A percentile compares a stretch with the other conserved stretches of the same genome.
Conservation (phyloP, 176 grass and related monocot genomes). For the Stipa capillata region DNA sequence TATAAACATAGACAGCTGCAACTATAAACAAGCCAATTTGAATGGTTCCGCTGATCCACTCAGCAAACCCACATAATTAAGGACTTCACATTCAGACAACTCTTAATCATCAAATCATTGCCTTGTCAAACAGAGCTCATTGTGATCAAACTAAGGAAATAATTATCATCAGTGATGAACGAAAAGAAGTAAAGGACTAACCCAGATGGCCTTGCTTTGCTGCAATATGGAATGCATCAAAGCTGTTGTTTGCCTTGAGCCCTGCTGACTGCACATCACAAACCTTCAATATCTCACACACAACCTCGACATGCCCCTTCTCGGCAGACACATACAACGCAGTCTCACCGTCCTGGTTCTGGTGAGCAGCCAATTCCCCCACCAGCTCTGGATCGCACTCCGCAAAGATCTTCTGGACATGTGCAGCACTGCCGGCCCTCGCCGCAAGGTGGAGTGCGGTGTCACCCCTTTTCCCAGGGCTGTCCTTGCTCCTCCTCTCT, state of each 20-base stretch:
- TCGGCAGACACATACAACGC: constrained; percentile 77
- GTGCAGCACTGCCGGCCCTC: constrained; percentile 47
- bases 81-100: not conserved
- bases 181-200: constrained; percentile 26
- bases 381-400: constrained; percentile 34
- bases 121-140: not conserved
- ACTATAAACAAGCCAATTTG: not conserved
- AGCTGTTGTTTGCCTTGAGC: constrained; percentile 69
- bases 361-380: constrained; percentile 44
- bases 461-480: constrained; percentile 66
- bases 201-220: constrained; percentile 89
- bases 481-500: constrained; percentile 60
- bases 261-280: constrained; percentile 69
- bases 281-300: constrained; percentile 60
- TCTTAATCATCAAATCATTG: not conserved
- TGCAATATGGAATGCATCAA: constrained; percentile 84
- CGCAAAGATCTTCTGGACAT: constrained; percentile 56
- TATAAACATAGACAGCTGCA: not conserved
- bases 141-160: not conserved
- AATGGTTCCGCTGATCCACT: not conserved
- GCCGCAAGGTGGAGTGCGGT: constrained; percentile 56
- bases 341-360: constrained; percentile 83
- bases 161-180: not conserved
- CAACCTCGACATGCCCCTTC: constrained; percentile 65
- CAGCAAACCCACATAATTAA: not conserved